Conservation (phyloP, 345 rosid genomes). For the Anacardium occidentale region DNA sequence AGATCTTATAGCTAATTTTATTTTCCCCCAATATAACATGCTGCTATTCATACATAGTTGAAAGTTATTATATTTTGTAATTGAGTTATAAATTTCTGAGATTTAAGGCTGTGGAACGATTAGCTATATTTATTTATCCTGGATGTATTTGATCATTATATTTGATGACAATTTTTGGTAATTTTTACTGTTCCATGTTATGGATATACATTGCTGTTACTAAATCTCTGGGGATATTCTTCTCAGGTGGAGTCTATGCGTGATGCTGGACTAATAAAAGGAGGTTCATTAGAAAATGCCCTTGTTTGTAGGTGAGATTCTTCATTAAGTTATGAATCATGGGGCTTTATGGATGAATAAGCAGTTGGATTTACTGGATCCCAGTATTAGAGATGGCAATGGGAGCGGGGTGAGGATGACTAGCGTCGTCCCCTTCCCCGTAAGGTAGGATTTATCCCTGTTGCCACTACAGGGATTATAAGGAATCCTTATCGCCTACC, state of each 20-base stretch:
- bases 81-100: background rate
- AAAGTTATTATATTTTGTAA: background rate
- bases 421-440: too few species aligned
- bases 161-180: background rate
- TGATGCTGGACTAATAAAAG: conserved; percentile 68
- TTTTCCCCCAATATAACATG: background rate
- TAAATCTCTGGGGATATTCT: conserved; percentile 9
- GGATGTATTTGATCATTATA: background rate
- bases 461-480: too few species aligned
- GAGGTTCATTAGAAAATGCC: conserved; percentile 82
- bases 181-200: background rate
- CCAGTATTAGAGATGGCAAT: too few species aligned
- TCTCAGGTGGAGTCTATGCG: conserved; percentile 76
- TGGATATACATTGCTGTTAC: conserved; percentile 9
- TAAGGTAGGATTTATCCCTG: too few species aligned
- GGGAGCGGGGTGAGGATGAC: too few species aligned
- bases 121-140: background rate
- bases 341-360: background rate
- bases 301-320: conserved; percentile 73
- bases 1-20: background rate
- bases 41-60: background rate
- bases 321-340: conserved; percentile 13
- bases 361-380: background rate
- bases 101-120: background rate
- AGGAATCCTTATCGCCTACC: too few species aligned